phyloP scores from a whole-genome alignment of 257 asterid genomes.

The Solanum pinnatisectum region DNA sequence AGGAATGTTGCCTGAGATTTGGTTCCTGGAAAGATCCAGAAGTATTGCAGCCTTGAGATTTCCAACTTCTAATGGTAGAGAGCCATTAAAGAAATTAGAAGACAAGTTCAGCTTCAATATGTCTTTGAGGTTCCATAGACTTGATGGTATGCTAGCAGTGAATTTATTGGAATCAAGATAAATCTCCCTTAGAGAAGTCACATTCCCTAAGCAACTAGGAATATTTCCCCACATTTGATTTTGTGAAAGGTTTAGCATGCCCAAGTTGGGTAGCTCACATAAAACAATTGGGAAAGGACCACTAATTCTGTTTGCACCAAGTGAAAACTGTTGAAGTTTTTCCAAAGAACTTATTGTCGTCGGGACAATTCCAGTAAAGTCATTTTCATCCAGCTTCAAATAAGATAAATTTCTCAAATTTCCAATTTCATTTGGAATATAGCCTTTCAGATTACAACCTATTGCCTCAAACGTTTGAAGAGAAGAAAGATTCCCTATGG shows the following conservation, averaged over 20 bases:
- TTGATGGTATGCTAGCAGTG: slow-evolving; percentile 14
- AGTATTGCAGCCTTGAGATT: slow-evolving; percentile 5
- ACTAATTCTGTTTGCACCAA: slow-evolving; percentile 1
- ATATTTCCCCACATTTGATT: slow-evolving; percentile 18
- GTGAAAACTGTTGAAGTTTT: slow-evolving; percentile 7
- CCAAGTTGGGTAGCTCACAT: slow-evolving; percentile 5
- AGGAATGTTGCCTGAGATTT: slow-evolving; percentile 21
- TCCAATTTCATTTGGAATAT: slow-evolving; percentile 7
- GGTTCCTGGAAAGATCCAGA: slow-evolving; percentile 20
- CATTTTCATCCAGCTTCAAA: slow-evolving; percentile 8
- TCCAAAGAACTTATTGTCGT: neutral
- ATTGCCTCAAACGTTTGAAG: neutral
- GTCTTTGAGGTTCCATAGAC: slow-evolving; percentile 14
- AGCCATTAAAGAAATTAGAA: slow-evolving; percentile 20
- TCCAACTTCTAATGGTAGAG: slow-evolving; percentile 10
- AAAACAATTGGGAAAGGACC: slow-evolving; percentile 12
- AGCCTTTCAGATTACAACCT: neutral
- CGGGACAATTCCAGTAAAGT: slow-evolving; percentile 12
- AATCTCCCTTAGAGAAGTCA: slow-evolving; percentile 15
- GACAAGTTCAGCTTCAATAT: slow-evolving; percentile 17
- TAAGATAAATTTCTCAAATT: slow-evolving; percentile 15
- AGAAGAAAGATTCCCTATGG: slow-evolving; percentile 2
- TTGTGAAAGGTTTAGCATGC: neutral
- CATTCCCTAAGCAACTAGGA: slow-evolving; percentile 22
- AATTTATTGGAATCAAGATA: slow-evolving; percentile 11